Evolutionary conservation across 805 yeast genomes (phyloP).

Genomic region (Candida krabiensis): DNA sequence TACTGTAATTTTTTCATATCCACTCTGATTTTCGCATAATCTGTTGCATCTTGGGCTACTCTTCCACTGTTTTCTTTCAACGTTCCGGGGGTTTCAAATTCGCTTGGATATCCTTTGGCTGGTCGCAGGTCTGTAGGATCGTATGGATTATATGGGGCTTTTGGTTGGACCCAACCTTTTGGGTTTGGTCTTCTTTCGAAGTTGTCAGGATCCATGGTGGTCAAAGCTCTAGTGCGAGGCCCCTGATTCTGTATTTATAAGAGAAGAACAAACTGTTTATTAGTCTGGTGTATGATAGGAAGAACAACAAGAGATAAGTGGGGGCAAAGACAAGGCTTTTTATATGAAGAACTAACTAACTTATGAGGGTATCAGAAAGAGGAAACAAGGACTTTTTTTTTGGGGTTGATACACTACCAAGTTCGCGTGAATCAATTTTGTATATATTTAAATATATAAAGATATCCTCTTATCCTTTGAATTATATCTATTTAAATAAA

Average conservation of each 20-base stretch:
- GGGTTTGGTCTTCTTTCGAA: conserved; percentile 71
- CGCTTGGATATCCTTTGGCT: conserved; percentile 84
- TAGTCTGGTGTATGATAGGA: no score
- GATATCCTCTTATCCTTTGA: no score
- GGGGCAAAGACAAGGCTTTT: no score
- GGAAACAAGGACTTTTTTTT: no score
- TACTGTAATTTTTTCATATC: conserved; percentile 74
- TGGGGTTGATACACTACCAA: no score
- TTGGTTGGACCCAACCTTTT: conserved; percentile 76
- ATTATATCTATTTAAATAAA: no score
- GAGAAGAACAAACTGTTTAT: no score
- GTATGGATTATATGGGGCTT: conserved; percentile 83
- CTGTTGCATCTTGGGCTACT: conserved; percentile 66
- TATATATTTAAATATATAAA: not conserved
- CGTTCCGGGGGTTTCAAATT: conserved; percentile 65
- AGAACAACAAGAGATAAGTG: no score
- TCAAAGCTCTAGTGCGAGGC: no score
- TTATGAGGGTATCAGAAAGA: no score
- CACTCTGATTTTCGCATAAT: conserved; percentile 64
- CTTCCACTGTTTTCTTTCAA: conserved; percentile 43
- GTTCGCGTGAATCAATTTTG: conserved; percentile 1
- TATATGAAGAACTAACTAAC: no score
- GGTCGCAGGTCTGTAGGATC: conserved; percentile 78
- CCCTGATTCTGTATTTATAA: no score
- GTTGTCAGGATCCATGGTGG: conserved; percentile 22